Percentiles rank a stretch among this genome's conserved stretches.
Evolutionary conservation across 1,284 basidiomycete genomes (phyloP).

Genomic region (Ceratobasidium theobromae): DNA sequence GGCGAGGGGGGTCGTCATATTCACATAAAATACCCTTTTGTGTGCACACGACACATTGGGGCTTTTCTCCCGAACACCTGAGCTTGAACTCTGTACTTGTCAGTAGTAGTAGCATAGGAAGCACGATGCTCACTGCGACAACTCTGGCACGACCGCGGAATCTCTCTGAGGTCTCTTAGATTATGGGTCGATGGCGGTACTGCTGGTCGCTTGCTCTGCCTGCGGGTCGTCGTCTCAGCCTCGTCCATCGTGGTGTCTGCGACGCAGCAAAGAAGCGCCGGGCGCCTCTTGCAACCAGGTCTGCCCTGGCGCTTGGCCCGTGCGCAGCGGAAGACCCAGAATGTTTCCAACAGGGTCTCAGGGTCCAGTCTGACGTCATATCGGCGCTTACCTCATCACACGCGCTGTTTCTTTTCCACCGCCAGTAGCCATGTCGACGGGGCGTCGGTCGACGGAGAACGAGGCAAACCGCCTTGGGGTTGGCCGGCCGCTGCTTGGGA

Average conservation of each 20-base stretch:
- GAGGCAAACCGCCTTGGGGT: not conserved
- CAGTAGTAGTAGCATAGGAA: not conserved
- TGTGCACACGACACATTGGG: not conserved
- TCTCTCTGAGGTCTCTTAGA: not conserved
- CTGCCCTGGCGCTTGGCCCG: conserved; percentile 1
- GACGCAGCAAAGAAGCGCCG: not conserved
- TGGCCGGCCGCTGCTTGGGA: conserved; percentile 1
- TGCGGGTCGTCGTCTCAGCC: not conserved
- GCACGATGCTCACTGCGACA: conserved; percentile 6
- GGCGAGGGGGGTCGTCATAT: conserved; percentile 1
- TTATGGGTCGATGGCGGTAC: not conserved
- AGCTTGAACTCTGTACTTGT: conserved; percentile 1
- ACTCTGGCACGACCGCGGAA: not conserved
- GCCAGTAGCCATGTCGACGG: not conserved
- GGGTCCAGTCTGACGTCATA: conserved; percentile 7
- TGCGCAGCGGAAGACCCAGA: not conserved
- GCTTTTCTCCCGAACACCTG: not conserved
- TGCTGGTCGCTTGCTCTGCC: not conserved
- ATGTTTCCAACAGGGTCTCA: not conserved
- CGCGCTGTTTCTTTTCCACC: not conserved
- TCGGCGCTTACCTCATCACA: not conserved
- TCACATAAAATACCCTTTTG: not conserved
- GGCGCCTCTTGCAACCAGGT: conserved; percentile 18
- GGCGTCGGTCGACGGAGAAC: not conserved
- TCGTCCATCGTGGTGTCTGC: conserved; percentile 7